A percentile compares a stretch with the other conserved stretches of the same genome.
phyloP scores from a whole-genome alignment of 176 grass and related monocot genomes.

The Aegilops bicornis region DNA sequence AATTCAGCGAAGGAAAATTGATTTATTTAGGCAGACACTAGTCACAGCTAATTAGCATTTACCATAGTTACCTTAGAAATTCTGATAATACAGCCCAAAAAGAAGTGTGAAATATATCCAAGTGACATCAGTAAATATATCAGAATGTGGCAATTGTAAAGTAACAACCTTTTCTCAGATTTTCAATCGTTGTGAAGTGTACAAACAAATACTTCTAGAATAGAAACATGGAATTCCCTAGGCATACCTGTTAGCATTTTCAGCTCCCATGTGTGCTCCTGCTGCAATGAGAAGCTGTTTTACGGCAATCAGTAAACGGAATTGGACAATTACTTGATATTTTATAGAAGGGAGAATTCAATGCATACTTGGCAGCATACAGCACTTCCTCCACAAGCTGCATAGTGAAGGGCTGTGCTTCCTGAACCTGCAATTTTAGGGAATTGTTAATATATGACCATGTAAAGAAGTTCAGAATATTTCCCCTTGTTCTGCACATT shows the following conservation, averaged over 20 bases:
- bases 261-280: constrained; percentile 72
- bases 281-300: constrained; percentile 82
- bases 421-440: constrained; percentile 69
- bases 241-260: constrained; percentile 81
- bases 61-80: not conserved
- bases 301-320: constrained; percentile 39
- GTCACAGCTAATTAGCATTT: not conserved
- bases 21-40: not conserved
- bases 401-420: constrained; percentile 93
- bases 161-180: constrained; percentile 1
- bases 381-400: constrained; percentile 88
- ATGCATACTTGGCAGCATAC: constrained; percentile 87
- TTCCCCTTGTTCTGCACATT: not conserved
- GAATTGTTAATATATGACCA: constrained; percentile 20
- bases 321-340: constrained; percentile 13
- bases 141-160: not conserved
- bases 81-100: not conserved
- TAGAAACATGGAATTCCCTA: not conserved
- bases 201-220: constrained; percentile 20
- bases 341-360: constrained; percentile 26
- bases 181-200: not conserved
- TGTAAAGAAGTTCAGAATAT: not conserved
- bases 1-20: constrained; percentile 6
- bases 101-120: not conserved
- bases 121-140: not conserved